Percentiles rank a stretch among this genome's conserved stretches.
Evolutionary conservation across 768 basidiomycete species (phyloP).

Genomic region (Tricholoma sp.): DNA sequence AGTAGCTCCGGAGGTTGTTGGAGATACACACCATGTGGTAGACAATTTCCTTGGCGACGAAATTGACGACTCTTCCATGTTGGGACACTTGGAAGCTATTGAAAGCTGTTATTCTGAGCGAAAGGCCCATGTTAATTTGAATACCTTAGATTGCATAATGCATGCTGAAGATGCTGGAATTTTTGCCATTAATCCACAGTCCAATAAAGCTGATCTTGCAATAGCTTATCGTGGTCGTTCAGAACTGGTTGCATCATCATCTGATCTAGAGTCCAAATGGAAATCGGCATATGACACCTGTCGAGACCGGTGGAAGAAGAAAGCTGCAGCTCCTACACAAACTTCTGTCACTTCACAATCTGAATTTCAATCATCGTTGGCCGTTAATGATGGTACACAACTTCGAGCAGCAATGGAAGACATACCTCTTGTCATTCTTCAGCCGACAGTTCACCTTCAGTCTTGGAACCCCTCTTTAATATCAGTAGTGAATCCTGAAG

Average conservation of each 20-base stretch:
- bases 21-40: no score
- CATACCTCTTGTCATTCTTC: background rate
- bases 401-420: background rate
- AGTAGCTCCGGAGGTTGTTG: constrained; percentile 7
- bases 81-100: background rate
- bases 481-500: constrained; percentile 7
- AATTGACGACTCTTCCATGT: no score
- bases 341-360: no score
- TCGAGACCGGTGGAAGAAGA: background rate
- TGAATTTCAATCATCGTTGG: no score
- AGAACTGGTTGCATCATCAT: background rate
- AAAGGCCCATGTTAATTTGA: background rate
- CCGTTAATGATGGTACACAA: background rate
- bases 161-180: background rate
- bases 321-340: no score
- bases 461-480: background rate
- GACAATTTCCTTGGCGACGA: background rate
- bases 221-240: no score
- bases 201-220: no score
- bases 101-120: background rate
- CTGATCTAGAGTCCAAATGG: background rate
- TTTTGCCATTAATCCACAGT: no score
- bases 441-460: no score
- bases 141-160: background rate
- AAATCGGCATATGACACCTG: background rate